A percentile compares a stretch with the other conserved stretches of the same genome.
Conservation (phyloP, 73 alveolate species). For the Urostyla sp. region DNA sequence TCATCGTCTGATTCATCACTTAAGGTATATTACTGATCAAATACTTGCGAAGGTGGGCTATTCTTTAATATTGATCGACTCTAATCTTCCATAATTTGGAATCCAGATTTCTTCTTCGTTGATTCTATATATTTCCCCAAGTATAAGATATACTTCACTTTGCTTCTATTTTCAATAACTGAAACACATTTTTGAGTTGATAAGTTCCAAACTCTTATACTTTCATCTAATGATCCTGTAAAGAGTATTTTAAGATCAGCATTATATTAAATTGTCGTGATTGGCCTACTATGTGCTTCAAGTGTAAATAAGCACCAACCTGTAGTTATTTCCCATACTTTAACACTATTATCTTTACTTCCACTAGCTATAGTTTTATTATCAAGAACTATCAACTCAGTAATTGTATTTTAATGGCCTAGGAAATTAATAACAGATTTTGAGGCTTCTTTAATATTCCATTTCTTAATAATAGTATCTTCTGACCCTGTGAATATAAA, state of each 20-base stretch:
- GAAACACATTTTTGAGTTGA: constrained; percentile 4
- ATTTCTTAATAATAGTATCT: constrained; percentile 30
- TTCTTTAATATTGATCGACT: too few species aligned
- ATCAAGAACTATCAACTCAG: background rate
- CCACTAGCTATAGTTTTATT: constrained; percentile 32
- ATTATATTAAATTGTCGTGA: background rate
- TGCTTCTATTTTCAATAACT: constrained; percentile 35
- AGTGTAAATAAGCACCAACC: constrained; percentile 26
- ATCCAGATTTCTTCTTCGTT: too few species aligned
- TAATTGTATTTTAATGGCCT: constrained; percentile 36
- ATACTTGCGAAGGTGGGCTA: too few species aligned
- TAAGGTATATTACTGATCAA: too few species aligned
- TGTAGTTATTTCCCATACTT: constrained; percentile 51
- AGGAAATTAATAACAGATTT: constrained; percentile 6
- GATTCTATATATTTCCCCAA: too few species aligned
- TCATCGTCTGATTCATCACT: too few species aligned
- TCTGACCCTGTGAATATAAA: constrained; percentile 27
- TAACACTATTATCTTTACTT: constrained; percentile 22
- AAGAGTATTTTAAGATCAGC: background rate
- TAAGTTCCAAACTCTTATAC: constrained; percentile 37
- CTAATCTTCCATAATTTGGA: too few species aligned
- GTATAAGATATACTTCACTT: constrained; percentile 10
- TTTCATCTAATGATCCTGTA: constrained; percentile 30
- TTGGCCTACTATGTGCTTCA: constrained; percentile 38
- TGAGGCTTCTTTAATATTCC: constrained; percentile 10